phyloP scores from a whole-genome alignment of 306 rosid genomes.

The Glycine soja region DNA sequence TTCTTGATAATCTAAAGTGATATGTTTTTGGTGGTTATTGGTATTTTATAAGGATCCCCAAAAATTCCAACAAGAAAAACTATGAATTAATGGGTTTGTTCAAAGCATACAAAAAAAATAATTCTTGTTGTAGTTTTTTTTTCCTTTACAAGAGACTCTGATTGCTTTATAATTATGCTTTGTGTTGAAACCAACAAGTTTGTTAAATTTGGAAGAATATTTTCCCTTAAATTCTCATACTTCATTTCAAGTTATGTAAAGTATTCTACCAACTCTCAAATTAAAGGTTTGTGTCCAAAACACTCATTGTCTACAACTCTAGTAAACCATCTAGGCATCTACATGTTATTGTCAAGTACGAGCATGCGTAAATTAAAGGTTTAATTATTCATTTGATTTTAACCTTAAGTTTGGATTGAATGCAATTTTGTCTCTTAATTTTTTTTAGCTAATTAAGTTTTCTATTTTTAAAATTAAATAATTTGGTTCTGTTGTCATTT shows the following conservation, averaged over 20 bases:
- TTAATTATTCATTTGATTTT: background rate
- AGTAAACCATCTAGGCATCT: background rate
- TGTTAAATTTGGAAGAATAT: background rate
- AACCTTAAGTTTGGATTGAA: background rate
- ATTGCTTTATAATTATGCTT: background rate
- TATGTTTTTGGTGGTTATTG: no score
- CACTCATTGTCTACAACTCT: background rate
- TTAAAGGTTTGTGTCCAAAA: no score
- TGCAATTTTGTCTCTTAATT: background rate
- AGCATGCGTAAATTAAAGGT: background rate
- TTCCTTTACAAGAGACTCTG: background rate
- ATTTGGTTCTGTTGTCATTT: background rate
- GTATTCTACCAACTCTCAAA: no score
- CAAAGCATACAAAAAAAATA: background rate
- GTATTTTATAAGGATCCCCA: no score
- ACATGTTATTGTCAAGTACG: background rate
- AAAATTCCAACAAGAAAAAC: no score
- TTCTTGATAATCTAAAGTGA: no score
- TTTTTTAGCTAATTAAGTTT: background rate
- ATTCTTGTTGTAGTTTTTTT: slow-evolving; percentile 1
- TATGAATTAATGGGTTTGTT: background rate
- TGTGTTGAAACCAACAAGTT: background rate
- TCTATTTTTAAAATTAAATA: background rate
- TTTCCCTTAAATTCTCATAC: background rate
- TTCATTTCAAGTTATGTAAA: background rate